Percentiles rank a stretch among this genome's conserved stretches.
These are phyloP conservation scores for Carex pumila DNA, from an alignment of 176 grass and related monocot genomes.

Conservation along the genomic window DNA sequence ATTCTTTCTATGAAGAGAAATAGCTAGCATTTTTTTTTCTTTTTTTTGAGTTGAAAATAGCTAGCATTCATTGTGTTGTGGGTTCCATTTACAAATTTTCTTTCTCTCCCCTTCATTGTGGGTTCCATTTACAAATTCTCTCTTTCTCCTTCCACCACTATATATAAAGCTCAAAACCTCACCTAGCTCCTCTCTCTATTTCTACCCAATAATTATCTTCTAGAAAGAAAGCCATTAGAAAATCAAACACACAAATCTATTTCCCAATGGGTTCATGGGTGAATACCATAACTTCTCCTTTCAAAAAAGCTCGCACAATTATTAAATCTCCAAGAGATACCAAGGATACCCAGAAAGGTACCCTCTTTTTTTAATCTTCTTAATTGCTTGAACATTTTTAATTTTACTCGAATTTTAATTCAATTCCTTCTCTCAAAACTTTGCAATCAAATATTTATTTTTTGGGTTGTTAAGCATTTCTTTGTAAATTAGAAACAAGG, in stretches of 20 bases:
- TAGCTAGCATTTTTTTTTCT: no score
- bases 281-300: constrained; percentile 23
- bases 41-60: no score
- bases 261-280: constrained; percentile 20
- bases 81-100: no score
- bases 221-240: no score
- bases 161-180: constrained; percentile 9
- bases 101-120: not conserved
- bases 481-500: no score
- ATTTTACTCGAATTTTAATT: not conserved
- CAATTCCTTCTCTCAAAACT: not conserved
- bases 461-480: not conserved
- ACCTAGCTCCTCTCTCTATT: not conserved
- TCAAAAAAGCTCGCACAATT: constrained; percentile 22
- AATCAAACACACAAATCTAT: no score
- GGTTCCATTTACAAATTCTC: not conserved
- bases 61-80: no score
- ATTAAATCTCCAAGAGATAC: constrained; percentile 17
- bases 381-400: not conserved
- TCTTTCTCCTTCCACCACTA: not conserved
- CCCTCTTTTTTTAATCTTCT: not conserved
- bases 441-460: not conserved
- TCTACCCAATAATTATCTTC: not conserved
- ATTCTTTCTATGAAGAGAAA: not conserved
- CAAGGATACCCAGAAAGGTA: constrained; percentile 23